phyloP scores from a whole-genome alignment of 176 grass and related monocot species.

The Carex scoparia region DNA sequence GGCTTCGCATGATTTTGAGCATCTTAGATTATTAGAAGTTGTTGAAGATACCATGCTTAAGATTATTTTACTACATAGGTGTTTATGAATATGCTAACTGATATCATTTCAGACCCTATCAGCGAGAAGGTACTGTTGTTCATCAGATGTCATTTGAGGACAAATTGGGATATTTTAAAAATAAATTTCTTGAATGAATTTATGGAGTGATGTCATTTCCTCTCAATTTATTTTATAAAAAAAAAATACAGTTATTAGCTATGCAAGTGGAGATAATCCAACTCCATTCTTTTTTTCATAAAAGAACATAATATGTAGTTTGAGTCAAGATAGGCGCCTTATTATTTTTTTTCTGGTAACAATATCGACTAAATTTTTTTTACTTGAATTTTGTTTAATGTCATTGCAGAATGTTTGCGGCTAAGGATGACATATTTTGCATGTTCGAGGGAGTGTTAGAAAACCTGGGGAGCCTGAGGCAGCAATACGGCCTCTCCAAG shows the following conservation, averaged over 20 bases:
- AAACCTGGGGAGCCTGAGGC: conserved; percentile 55
- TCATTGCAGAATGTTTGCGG: conserved; percentile 64
- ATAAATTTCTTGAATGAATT: neutral
- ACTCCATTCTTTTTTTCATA: neutral
- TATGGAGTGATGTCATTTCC: neutral
- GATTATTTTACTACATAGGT: neutral
- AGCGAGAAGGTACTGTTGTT: neutral
- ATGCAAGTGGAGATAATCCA: neutral
- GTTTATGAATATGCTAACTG: neutral
- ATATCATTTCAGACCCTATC: neutral
- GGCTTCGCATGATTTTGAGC: too few species aligned
- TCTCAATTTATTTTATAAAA: neutral
- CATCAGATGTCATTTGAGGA: neutral
- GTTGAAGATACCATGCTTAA: neutral
- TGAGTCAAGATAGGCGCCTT: neutral
- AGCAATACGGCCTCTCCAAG: conserved; percentile 92
- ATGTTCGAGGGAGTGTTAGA: conserved; percentile 78
- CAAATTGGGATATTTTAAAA: neutral
- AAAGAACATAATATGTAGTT: neutral
- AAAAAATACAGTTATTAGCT: neutral
- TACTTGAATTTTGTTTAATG: neutral
- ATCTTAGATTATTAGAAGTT: neutral
- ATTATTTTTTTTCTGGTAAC: neutral
- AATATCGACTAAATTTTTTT: neutral
- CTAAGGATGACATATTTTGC: conserved; percentile 89